Percentiles rank a stretch among this genome's conserved stretches.
phyloP scores from a whole-genome alignment of 805 yeast genomes.

The Zygosaccharomyces siamensis region DNA sequence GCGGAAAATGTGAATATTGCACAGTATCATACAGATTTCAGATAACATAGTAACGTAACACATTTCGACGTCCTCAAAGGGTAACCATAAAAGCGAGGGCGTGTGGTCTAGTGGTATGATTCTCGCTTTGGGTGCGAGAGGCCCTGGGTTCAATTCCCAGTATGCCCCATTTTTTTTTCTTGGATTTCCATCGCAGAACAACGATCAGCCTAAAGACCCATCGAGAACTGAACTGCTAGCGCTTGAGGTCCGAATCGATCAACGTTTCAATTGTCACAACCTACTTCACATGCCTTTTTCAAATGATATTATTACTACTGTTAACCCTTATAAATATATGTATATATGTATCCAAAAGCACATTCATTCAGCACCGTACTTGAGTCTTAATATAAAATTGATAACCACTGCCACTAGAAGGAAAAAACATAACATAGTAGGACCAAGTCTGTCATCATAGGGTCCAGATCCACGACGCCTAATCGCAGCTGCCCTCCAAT shows the following conservation, averaged over 20 bases:
- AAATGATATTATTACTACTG: not conserved
- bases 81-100: constrained; percentile 15
- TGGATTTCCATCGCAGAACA: not conserved
- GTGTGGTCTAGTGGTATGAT: constrained; percentile 35
- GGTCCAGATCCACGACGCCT: constrained; percentile 98
- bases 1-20: not conserved
- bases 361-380: constrained; percentile 17
- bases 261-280: not conserved
- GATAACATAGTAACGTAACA: too few species aligned
- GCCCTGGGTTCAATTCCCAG: constrained; percentile 63
- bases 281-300: not conserved
- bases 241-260: not conserved
- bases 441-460: constrained; percentile 98
- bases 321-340: not conserved
- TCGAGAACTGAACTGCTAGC: too few species aligned
- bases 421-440: constrained; percentile 94
- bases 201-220: too few species aligned
- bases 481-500: constrained; percentile 99
- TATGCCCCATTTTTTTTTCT: constrained; percentile 30
- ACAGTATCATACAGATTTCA: not conserved
- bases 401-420: constrained; percentile 88
- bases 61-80: too few species aligned
- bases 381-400: constrained; percentile 74
- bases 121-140: constrained; percentile 46
- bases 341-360: not conserved